These are phyloP conservation scores for Globisporangium apiculatum DNA, from an alignment of 352 stramenopile genomes.

Conservation along the genomic window DNA sequence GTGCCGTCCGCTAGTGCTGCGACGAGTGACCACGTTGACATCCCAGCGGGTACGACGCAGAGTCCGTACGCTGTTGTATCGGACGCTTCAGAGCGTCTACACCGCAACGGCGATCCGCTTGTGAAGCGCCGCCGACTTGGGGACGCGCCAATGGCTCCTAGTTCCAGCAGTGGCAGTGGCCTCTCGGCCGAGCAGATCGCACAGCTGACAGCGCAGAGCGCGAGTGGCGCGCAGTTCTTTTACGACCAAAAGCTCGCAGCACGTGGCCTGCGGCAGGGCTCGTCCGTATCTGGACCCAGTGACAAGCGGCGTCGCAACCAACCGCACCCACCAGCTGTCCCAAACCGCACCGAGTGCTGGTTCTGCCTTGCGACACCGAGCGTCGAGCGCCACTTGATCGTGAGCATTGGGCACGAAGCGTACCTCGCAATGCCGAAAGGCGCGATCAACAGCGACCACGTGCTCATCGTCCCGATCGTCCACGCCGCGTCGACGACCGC, in stretches of 20 bases:
- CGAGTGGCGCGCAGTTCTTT: constrained; percentile 49
- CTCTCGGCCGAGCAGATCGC: constrained; percentile 64
- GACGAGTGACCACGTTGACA: constrained; percentile 39
- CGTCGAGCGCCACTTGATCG: constrained; percentile 74
- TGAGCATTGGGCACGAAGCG: constrained; percentile 71
- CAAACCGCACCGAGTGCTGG: constrained; percentile 75
- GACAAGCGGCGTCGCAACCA: constrained; percentile 10
- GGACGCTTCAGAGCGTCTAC: constrained; percentile 3
- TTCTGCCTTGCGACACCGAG: constrained; percentile 76
- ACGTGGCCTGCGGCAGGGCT: constrained; percentile 41
- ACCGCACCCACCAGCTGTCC: constrained; percentile 15
- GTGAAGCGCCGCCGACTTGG: constrained; percentile 40
- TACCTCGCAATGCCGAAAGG: constrained; percentile 81
- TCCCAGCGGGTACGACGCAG: constrained; percentile 63
- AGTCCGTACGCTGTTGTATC: constrained; percentile 49
- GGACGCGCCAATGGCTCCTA: not conserved
- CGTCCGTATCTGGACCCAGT: constrained; percentile 20
- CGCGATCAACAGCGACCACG: constrained; percentile 66
- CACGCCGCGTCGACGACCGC: constrained; percentile 56
- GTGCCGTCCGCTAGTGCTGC: constrained; percentile 18
- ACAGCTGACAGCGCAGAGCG: constrained; percentile 44
- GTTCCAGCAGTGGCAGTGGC: constrained; percentile 14
- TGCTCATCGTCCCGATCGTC: constrained; percentile 74
- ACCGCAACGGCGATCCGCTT: constrained; percentile 16
- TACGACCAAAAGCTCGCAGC: constrained; percentile 63